Conservation (phyloP, 176 grass and related monocot species). For the Cenchrus purpureus region DNA sequence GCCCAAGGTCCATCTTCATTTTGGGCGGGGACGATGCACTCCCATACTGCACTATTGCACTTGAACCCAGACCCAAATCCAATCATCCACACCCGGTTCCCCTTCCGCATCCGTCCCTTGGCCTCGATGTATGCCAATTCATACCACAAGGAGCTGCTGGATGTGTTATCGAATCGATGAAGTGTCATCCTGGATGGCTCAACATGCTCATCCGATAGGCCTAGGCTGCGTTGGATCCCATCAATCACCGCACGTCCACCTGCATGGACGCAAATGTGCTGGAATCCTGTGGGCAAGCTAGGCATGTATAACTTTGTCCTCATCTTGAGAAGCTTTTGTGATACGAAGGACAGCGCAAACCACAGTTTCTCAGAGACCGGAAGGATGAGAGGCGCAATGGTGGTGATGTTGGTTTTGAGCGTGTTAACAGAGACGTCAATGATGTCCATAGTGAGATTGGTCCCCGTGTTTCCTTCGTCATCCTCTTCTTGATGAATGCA, state of each 20-base stretch:
- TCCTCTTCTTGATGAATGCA: slow-evolving; percentile 38
- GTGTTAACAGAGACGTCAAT: not conserved
- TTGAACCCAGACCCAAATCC: slow-evolving; percentile 78
- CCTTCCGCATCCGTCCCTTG: not conserved
- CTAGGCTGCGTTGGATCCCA: slow-evolving; percentile 40
- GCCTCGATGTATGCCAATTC: slow-evolving; percentile 24
- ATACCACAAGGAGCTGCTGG: slow-evolving; percentile 23
- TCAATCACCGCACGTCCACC: slow-evolving; percentile 23
- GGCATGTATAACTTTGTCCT: slow-evolving; percentile 39
- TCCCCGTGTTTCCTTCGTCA: not conserved
- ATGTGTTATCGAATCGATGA: slow-evolving; percentile 67
- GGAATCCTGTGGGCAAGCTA: slow-evolving; percentile 52
- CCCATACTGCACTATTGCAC: slow-evolving; percentile 71
- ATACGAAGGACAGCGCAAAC: not conserved
- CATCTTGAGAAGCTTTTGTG: not conserved
- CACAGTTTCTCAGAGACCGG: slow-evolving; percentile 10
- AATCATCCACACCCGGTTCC: slow-evolving; percentile 66
- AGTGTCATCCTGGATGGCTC: slow-evolving; percentile 75
- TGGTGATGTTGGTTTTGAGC: slow-evolving; percentile 24
- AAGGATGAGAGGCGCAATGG: slow-evolving; percentile 7
- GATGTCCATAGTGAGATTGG: slow-evolving; percentile 12
- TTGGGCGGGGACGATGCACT: slow-evolving; percentile 32
- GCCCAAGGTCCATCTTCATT: slow-evolving; percentile 48
- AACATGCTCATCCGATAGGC: slow-evolving; percentile 42
- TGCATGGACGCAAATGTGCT: slow-evolving; percentile 61